These are phyloP conservation scores for Auriculariales sp. DNA, from an alignment of 768 basidiomycete species.

Conservation along the genomic window DNA sequence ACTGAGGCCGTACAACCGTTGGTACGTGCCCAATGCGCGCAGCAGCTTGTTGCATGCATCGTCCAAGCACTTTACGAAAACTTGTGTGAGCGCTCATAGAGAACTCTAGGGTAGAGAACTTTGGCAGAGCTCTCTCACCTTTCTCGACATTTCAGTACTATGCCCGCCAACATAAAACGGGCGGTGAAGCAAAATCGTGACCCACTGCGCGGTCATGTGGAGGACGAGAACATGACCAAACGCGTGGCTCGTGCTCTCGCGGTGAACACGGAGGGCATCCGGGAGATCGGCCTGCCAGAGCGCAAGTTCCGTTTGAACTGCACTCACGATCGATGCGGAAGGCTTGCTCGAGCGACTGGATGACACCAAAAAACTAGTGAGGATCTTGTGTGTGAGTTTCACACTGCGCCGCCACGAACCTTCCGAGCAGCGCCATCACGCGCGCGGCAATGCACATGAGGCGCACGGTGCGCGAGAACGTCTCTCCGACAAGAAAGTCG, in stretches of 20 bases:
- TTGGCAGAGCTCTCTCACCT: neutral
- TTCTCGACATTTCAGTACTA: neutral
- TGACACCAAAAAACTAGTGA: too few species aligned
- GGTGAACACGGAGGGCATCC: conserved; percentile 6
- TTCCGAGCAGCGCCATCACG: too few species aligned
- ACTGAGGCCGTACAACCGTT: neutral
- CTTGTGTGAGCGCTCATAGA: neutral
- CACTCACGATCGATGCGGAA: neutral
- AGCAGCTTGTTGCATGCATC: neutral
- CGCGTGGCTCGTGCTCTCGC: conserved; percentile 34
- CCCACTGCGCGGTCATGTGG: conserved; percentile 43
- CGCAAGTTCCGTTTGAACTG: neutral
- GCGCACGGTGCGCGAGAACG: neutral
- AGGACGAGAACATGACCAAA: conserved; percentile 42
- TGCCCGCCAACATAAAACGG: conserved; percentile 21
- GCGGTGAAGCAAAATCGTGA: conserved; percentile 44
- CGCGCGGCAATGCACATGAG: neutral
- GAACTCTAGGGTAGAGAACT: too few species aligned
- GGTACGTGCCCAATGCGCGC: neutral
- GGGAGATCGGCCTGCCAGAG: neutral
- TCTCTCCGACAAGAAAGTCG: neutral
- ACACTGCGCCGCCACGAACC: too few species aligned
- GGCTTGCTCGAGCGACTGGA: neutral
- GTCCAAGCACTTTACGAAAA: neutral
- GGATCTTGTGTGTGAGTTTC: too few species aligned